Evolutionary conservation across 306 rosid genomes (phyloP).

Genomic region (Dryas drummondii): DNA sequence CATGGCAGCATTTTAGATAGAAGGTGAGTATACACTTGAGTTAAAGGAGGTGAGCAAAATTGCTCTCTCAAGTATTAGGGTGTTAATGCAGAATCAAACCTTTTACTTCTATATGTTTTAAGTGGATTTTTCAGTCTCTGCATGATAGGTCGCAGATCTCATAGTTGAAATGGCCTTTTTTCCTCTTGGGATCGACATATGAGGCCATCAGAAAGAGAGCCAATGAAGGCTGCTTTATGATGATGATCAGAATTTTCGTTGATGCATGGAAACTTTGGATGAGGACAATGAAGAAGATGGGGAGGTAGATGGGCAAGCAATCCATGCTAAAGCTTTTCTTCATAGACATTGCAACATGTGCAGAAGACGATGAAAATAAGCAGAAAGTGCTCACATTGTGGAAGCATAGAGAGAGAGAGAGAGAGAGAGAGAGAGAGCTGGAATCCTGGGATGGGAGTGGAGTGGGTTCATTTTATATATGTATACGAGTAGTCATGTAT

Average conservation of each 20-base stretch:
- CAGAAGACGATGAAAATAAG: not conserved
- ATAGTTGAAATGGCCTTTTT: too few relatives aligned
- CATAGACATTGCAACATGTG: constrained; percentile 27
- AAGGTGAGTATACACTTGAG: too few relatives aligned
- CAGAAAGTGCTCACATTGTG: too few relatives aligned
- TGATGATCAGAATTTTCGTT: constrained; percentile 25
- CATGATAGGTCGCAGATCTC: not conserved
- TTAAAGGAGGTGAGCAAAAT: too few relatives aligned
- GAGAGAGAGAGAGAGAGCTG: too few relatives aligned
- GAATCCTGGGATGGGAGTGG: too few relatives aligned
- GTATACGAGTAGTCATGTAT: too few relatives aligned
- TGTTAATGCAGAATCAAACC: not conserved
- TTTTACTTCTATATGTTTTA: not conserved
- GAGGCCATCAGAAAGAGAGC: constrained; percentile 77
- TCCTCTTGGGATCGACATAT: constrained; percentile 47
- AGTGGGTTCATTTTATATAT: too few relatives aligned
- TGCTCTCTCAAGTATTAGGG: not conserved
- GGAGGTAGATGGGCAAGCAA: constrained; percentile 43
- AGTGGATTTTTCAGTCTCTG: not conserved
- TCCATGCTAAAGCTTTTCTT: constrained; percentile 85
- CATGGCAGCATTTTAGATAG: too few relatives aligned
- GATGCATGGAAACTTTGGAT: constrained; percentile 23
- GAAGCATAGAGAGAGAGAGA: too few relatives aligned
- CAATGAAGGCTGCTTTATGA: constrained; percentile 38
- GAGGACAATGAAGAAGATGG: constrained; percentile 35